Base-by-base conservation (phyloP, 2,329 filamentous ascomycete species). In the Coniochaeta prunicola region DNA sequence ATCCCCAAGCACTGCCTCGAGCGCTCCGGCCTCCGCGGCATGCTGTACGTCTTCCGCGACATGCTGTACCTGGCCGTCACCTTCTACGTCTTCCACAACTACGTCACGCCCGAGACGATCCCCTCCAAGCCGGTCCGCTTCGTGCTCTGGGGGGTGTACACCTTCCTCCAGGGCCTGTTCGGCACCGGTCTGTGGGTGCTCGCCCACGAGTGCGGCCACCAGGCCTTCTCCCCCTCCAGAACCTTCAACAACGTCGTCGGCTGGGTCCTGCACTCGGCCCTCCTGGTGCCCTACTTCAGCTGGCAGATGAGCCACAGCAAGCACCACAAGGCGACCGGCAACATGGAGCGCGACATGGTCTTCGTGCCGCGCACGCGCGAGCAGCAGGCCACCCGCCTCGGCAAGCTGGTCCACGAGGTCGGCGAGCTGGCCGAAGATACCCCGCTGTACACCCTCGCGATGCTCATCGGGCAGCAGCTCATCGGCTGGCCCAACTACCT, bases 281-380 rank as follows among this genome's bases (percentile, higher is more conserved):
- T 72, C 24, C 63, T 71, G 59, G 93, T 99, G 55, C 94, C 94
- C 24, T 99, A 97, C 80, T 99, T 97, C 80, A 96, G 91, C 72
- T 99, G 94, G 94, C 96, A 99, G 80, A 92, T 97, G 77, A 96
- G 92, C 65, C 94, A 99, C 80, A 90, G 91, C 80, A 96, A 96
- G 86, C 94, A 99, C 81, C 94, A 99, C 89, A 97, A 97, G 84
- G 92, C 92, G 64, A 99, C 94, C 40, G 94, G 92, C 68, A 86
- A 99, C 82, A 87, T 99, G 78, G 92, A 96, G 77, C 91, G 93
- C 66, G 94, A 99, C 77, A 99, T 99, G 94, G 94, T 97, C 63
- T 97, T 97, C 73, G 82, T 97, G n/a, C 94, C 94, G 61, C 91
- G 91, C 77, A 96, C 92, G 59, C 88, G 92, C 60, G 86, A 94